These are phyloP conservation scores for Hygrocybe punicea DNA, from an alignment of 768 basidiomycete genomes.

Conservation along the genomic window DNA sequence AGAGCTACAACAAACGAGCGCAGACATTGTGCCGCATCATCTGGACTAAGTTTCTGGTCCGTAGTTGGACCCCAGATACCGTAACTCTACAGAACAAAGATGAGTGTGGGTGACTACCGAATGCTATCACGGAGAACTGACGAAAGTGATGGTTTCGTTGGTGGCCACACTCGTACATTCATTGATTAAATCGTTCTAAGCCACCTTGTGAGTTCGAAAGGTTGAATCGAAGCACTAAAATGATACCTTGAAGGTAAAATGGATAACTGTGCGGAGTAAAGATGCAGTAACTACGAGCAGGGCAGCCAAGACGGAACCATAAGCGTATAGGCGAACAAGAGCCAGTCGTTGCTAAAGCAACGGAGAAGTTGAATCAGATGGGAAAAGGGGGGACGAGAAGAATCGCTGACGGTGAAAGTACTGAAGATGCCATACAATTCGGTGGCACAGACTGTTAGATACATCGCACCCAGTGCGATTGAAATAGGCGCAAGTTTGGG, in stretches of 20 bases:
- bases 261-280: constrained; percentile 55
- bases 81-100: constrained; percentile 32
- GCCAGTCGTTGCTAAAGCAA: constrained; percentile 49
- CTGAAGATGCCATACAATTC: constrained; percentile 56
- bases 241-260: constrained; percentile 65
- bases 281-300: constrained; percentile 51
- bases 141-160: constrained; percentile 36
- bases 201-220: not conserved
- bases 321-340: constrained; percentile 55
- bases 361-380: not conserved
- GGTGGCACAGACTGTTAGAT: constrained; percentile 48
- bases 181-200: constrained; percentile 53
- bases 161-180: constrained; percentile 48
- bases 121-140: constrained; percentile 20
- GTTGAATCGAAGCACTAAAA: not conserved
- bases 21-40: constrained; percentile 50
- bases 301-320: constrained; percentile 45
- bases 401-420: constrained; percentile 44
- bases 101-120: not conserved
- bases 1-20: not conserved
- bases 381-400: not conserved
- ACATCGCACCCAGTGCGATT: constrained; percentile 59
- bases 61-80: constrained; percentile 54
- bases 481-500: constrained; percentile 51
- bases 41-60: constrained; percentile 25